phyloP scores from a whole-genome alignment of 108 stramenopile species.

The Skeletonema marinoi region DNA sequence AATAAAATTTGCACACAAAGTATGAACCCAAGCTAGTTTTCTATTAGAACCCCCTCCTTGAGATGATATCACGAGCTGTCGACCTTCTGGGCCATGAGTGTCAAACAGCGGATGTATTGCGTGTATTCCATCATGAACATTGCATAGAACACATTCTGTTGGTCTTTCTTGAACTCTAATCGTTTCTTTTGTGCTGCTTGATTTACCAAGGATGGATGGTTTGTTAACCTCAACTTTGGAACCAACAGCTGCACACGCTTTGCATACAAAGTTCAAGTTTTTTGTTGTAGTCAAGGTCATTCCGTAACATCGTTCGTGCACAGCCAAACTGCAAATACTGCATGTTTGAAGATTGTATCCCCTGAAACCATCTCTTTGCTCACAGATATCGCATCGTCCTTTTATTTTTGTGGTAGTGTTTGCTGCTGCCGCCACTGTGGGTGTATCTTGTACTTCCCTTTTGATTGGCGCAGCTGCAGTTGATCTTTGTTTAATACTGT shows the following conservation, averaged over 20 bases:
- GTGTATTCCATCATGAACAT: constrained; percentile 37
- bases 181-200: background rate
- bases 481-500: background rate
- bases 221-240: background rate
- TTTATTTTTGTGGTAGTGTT: background rate
- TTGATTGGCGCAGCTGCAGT: background rate
- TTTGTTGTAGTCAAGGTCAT: background rate
- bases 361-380: constrained; percentile 21
- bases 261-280: constrained; percentile 20
- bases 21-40: constrained; percentile 63
- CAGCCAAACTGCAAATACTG: constrained; percentile 12
- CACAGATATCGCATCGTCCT: constrained; percentile 28
- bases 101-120: constrained; percentile 66
- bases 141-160: constrained; percentile 46
- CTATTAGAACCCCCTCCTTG: constrained; percentile 10
- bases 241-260: constrained; percentile 29
- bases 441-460: background rate
- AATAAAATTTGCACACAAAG: constrained; percentile 48
- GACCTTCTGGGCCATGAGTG: constrained; percentile 35
- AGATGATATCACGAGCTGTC: constrained; percentile 36
- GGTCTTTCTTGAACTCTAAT: constrained; percentile 31
- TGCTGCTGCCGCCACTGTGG: background rate
- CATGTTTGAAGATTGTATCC: constrained; percentile 14
- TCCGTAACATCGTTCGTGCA: constrained; percentile 39
- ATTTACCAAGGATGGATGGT: background rate